These are phyloP conservation scores for Phytophthora capsici DNA, from an alignment of 352 stramenopile species.

Conservation along the genomic window DNA sequence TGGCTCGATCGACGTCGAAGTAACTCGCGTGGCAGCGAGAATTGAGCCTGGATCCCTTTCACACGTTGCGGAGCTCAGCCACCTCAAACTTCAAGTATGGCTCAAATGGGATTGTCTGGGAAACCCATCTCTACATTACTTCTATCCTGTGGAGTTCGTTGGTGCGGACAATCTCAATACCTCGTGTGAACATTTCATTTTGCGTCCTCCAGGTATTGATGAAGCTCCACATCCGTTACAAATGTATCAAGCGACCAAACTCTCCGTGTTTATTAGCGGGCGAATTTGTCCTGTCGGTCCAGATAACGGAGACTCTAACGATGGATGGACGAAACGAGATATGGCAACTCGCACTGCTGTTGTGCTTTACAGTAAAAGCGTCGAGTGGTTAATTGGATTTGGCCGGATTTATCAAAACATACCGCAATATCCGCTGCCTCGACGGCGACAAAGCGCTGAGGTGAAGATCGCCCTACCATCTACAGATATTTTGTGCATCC, in stretches of 20 bases:
- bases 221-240: conserved; percentile 19
- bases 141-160: conserved; percentile 55
- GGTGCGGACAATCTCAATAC: conserved; percentile 4
- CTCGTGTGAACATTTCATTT: conserved; percentile 14
- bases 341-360: conserved; percentile 63
- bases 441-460: conserved; percentile 2
- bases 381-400: conserved; percentile 80
- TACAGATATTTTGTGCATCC: conserved; percentile 33
- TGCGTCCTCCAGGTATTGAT: neutral
- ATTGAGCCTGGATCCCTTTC: conserved; percentile 74
- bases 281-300: conserved; percentile 42
- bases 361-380: conserved; percentile 76
- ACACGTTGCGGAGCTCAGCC: conserved; percentile 67
- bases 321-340: conserved; percentile 54
- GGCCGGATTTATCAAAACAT: conserved; percentile 53
- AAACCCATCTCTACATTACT: conserved; percentile 48
- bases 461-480: conserved; percentile 1
- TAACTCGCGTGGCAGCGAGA: conserved; percentile 58
- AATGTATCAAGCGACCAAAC: conserved; percentile 38
- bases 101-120: conserved; percentile 47
- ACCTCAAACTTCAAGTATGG: conserved; percentile 53
- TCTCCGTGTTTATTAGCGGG: conserved; percentile 55
- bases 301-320: conserved; percentile 17
- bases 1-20: conserved; percentile 42
- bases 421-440: conserved; percentile 34